Percentiles rank a stretch among this genome's conserved stretches.
Conservation (phyloP, 441 rosid species). For the Populus hybrid region DNA sequence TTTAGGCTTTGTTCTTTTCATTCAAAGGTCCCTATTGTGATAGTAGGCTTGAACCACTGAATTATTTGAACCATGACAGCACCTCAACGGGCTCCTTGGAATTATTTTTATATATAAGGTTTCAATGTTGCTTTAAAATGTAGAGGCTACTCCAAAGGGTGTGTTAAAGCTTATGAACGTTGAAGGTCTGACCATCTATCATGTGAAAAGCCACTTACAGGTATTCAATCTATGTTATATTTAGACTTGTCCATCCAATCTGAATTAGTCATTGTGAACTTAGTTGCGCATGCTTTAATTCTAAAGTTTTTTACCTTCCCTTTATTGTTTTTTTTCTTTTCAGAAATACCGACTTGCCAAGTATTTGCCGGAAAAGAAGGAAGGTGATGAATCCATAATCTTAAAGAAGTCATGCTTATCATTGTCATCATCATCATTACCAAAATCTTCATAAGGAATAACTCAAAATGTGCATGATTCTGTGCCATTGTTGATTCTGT, state of each 20-base stretch:
- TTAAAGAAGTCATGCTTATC: not conserved
- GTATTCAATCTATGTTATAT: constrained; percentile 30
- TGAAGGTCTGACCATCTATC: constrained; percentile 83
- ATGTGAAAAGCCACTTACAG: constrained; percentile 96
- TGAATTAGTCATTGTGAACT: not conserved
- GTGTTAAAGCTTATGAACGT: constrained; percentile 85
- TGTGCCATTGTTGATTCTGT: not conserved
- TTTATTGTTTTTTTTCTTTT: constrained; percentile 13
- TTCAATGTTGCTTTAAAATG: constrained; percentile 26
- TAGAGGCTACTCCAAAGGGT: constrained; percentile 93
- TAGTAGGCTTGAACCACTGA: not conserved
- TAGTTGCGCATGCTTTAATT: not conserved
- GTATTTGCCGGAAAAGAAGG: constrained; percentile 82
- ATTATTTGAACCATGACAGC: not conserved
- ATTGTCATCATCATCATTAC: not conserved
- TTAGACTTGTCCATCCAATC: not conserved
- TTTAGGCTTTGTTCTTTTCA: not conserved
- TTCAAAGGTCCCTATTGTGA: not conserved
- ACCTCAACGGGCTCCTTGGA: not conserved
- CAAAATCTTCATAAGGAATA: not conserved
- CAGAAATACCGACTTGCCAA: constrained; percentile 94
- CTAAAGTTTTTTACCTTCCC: not conserved
- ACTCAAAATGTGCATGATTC: not conserved
- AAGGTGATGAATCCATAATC: constrained; percentile 43
- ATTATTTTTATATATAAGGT: not conserved